Evolutionary conservation across 108 stramenopile genomes (phyloP), one percentile per base, ranked within the genome.

Genomic region (Thalassiosira profunda): DNA sequence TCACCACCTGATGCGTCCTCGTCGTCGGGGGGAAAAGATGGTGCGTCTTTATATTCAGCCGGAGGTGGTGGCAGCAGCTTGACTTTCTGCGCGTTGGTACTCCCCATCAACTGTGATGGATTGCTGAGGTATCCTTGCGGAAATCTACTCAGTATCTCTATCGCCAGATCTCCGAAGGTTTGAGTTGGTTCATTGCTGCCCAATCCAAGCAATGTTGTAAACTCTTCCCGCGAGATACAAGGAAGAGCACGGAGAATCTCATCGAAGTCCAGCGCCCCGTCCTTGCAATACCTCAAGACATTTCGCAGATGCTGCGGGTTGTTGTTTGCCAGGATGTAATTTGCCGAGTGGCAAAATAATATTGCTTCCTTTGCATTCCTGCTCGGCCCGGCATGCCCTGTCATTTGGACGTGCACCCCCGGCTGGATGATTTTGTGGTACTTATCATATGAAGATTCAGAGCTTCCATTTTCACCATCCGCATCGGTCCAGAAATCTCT

Each of bases 271-370:
- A 75, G 46, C 5, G 34, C 10, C 10, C 74, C 74, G 3, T 75
- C 61, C 24, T 21, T 52, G 20, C 44, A 38, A 38, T 63, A 63
- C 24, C 52, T 62, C 18, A 75, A 26, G 12, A 75, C 74, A 40
- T 69, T 75, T 3, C 60, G 67, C 55, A 75, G 45, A 63, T 75
- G 74, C 40, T 70, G 74, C 33, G 74, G 74, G 52, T 75, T 70
- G 68, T 53, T 25, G 42, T 75, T 75, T 11, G 68, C 59, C 40
- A 75, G 36, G 0, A 20, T 52, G 42, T 75, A 75, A 21, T 17
- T 42, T n/a, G 37, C 29, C 0, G 38, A 33, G 4, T 52, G 60
- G 42, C 58, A 62, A 34, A 70, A 70, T 44, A 75, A 24, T 7
- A 75, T 37, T 14, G 68, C 74, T 12, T 59, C 73, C 1, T 63